Base-by-base conservation (phyloP, 73 alveolate genomes). In the Paramecium caudatum region DNA sequence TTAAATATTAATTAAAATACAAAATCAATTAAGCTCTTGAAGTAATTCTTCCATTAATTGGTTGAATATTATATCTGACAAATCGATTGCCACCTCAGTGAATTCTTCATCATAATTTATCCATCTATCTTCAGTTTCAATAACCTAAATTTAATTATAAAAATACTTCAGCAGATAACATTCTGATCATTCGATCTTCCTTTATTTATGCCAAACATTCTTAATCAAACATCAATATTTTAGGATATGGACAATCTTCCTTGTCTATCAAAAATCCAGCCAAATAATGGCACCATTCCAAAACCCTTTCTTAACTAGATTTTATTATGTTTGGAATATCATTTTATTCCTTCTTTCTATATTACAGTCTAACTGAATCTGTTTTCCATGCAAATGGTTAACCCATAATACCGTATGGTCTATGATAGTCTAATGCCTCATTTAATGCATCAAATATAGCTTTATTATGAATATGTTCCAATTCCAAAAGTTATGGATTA, bases 151-250 rank as follows among this genome's bases (percentile, higher is more conserved):
- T 30, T 3, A 15, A 33, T 33, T 4, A 17, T 48, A 45, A 8
- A 32, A 55, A 19, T 68, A 91, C 93, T 36, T 91, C 95, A 12
- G 74, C 90, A 43, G 94, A 85, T 3, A 91, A 43, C 94, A 91
- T 86, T 46, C 91, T 61, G 10, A 87, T 86, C 46, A 91, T 80
- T 15, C 95, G 41, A 86, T 91, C 95, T 91, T 91, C 95, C 41
- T 92, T 68, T 6, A 91, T 81, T 80, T 90, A 68, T 33, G 91
- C 94, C 33, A 91, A 49, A 43, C 78, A 81, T 30, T 91, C 95
- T 74, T 91, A 70, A 70, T 91, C 95, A 63, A 86, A 62, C 80
- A 62, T 70, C 32, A 78, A 50, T 6, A 69, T 90, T 43, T 65
- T 49, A 33, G 61, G 93, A 69, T 46, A 91, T 36, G 49, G 69